phyloP scores from a whole-genome alignment of 768 basidiomycete genomes.

The Candolleomyces efflorescens region DNA sequence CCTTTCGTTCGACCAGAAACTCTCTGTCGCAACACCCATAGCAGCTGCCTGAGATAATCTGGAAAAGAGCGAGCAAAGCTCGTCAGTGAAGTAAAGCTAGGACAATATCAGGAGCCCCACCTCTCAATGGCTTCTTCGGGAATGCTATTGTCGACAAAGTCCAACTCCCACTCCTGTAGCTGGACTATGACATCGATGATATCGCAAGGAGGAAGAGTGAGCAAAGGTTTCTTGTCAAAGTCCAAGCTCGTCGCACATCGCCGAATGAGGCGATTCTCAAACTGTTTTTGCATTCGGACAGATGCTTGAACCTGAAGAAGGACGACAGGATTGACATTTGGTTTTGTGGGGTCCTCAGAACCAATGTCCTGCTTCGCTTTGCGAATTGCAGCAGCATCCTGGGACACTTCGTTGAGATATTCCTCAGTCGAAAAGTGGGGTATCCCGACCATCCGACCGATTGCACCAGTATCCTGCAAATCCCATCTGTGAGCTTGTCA shows the following conservation, averaged over 20 bases:
- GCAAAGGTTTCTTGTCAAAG: not conserved
- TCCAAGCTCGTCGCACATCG: not conserved
- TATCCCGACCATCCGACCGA: conserved; percentile 5
- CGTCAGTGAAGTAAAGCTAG: not conserved
- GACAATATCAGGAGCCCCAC: not conserved
- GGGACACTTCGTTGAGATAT: not conserved
- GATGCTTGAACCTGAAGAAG: not conserved
- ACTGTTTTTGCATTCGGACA: not conserved
- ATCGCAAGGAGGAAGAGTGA: not conserved
- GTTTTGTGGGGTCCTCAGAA: no score
- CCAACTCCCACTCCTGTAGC: not conserved
- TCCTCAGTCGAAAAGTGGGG: conserved; percentile 8
- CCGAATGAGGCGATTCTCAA: not conserved
- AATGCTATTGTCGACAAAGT: not conserved
- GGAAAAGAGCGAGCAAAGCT: no score
- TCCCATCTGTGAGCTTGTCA: not conserved
- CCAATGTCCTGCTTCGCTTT: not conserved
- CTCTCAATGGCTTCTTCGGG: not conserved
- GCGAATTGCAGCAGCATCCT: not conserved
- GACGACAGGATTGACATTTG: not conserved
- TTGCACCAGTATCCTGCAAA: conserved; percentile 8
- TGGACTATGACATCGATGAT: not conserved
- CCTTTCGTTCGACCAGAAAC: not conserved
- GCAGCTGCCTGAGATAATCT: not conserved
- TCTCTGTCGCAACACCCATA: not conserved